A percentile compares a stretch with the other conserved stretches of the same genome.
phyloP scores from a whole-genome alignment of 495 filamentous ascomycete genomes.

The Aspergillus nidulans region DNA sequence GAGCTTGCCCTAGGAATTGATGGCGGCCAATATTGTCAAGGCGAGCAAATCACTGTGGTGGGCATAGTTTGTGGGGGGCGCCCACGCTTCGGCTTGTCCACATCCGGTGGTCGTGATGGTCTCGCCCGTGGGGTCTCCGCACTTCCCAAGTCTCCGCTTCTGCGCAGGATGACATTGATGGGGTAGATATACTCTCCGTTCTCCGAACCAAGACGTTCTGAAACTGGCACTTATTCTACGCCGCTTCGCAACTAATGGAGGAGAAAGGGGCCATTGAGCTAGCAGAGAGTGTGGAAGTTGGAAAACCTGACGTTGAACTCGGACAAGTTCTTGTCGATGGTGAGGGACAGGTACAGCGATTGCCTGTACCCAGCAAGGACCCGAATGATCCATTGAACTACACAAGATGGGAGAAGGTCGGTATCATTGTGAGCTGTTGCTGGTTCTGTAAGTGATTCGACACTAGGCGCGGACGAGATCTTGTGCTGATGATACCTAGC shows the following conservation, averaged over 20 bases:
- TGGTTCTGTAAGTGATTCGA: slow-evolving; percentile 29
- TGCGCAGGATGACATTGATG: background rate
- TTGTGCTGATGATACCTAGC: slow-evolving; percentile 16
- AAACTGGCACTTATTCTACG: background rate
- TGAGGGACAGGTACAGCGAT: slow-evolving; percentile 21
- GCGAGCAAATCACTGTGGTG: background rate
- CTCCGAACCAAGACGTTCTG: background rate
- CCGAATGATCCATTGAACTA: slow-evolving; percentile 37
- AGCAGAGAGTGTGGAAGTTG: slow-evolving; percentile 18
- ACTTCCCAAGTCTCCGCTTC: background rate
- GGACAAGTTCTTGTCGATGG: slow-evolving; percentile 21
- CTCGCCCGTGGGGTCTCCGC: background rate
- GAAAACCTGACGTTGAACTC: background rate
- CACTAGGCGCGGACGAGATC: background rate
- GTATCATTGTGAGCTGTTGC: slow-evolving; percentile 31
- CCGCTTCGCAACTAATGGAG: background rate
- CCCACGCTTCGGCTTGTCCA: background rate
- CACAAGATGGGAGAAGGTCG: slow-evolving; percentile 27
- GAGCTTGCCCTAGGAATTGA: background rate
- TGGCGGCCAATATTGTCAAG: background rate
- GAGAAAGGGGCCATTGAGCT: slow-evolving; percentile 22
- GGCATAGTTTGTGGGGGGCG: background rate
- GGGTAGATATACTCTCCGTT: background rate
- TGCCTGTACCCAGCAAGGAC: slow-evolving; percentile 32
- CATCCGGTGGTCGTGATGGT: background rate